Conservation (phyloP, 164 flowering plant species). For the Piper longum region DNA sequence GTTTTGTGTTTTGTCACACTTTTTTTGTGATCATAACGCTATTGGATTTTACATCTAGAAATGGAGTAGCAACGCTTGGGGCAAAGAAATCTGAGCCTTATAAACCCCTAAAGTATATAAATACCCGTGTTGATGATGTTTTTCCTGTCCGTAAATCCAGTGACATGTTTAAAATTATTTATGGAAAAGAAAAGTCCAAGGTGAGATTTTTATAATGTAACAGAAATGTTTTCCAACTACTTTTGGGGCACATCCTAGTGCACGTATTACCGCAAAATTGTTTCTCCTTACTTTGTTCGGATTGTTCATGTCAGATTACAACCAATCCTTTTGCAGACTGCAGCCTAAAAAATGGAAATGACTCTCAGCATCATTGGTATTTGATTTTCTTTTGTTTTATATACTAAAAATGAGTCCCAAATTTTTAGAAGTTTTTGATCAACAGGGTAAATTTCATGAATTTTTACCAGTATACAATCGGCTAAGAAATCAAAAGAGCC, state of each 20-base stretch:
- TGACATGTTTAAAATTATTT: constrained; percentile 30
- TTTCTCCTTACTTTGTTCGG: neutral
- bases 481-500: constrained; percentile 3
- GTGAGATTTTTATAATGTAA: constrained; percentile 16
- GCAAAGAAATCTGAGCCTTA: constrained; percentile 34
- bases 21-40: neutral
- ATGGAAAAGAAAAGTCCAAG: constrained; percentile 51
- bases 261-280: neutral
- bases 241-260: neutral
- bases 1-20: neutral
- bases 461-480: neutral
- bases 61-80: constrained; percentile 17
- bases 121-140: constrained; percentile 65
- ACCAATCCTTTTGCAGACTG: constrained; percentile 21
- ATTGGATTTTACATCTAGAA: neutral
- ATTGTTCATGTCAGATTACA: constrained; percentile 10
- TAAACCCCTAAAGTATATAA: constrained; percentile 49
- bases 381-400: constrained; percentile 1
- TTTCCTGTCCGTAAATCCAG: constrained; percentile 63
- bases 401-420: neutral
- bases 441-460: constrained; percentile 2
- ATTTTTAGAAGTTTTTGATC: neutral
- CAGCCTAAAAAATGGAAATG: constrained; percentile 21
- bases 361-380: constrained; percentile 27
- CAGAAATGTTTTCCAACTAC: too few species aligned